Evolutionary conservation across 108 stramenopile genomes (phyloP).

Genomic region (Tribonema minus): DNA sequence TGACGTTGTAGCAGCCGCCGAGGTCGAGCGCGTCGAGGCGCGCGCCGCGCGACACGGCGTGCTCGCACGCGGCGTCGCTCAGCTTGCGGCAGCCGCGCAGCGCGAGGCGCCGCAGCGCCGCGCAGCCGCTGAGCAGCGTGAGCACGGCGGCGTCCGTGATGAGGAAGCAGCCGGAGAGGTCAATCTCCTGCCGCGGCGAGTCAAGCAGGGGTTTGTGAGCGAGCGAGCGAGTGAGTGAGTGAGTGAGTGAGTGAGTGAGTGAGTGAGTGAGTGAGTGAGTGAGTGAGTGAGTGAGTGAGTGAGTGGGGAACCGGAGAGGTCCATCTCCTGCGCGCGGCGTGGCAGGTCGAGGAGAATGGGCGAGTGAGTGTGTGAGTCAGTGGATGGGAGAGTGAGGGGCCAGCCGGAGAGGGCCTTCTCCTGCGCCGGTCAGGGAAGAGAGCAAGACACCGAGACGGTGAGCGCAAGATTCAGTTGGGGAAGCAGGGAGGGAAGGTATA

Average conservation of each 20-base stretch:
- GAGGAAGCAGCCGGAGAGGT: slow-evolving; percentile 37
- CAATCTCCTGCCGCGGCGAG: neutral
- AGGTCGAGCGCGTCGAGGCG: slow-evolving; percentile 7
- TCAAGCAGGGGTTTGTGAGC: neutral
- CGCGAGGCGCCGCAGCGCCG: neutral
- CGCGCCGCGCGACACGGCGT: slow-evolving; percentile 10
- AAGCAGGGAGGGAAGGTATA: too few species aligned
- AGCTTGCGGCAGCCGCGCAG: slow-evolving; percentile 36
- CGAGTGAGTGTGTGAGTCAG: neutral
- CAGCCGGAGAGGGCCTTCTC: too few species aligned
- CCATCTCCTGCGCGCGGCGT: too few species aligned
- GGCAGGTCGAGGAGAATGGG: neutral
- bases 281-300: neutral
- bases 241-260: too few species aligned
- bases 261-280: too few species aligned
- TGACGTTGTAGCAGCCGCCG: slow-evolving; percentile 41
- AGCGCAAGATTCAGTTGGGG: too few species aligned
- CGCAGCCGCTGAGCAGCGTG: slow-evolving; percentile 10
- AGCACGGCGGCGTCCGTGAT: slow-evolving; percentile 10
- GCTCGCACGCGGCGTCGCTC: slow-evolving; percentile 2
- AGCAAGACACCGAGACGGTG: too few species aligned
- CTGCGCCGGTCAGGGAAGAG: too few species aligned
- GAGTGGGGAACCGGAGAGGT: neutral
- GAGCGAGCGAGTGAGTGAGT: neutral
- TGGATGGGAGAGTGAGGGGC: too few species aligned